Base-by-base conservation (phyloP, 1,284 basidiomycete species). In the Serendipita sp. region DNA sequence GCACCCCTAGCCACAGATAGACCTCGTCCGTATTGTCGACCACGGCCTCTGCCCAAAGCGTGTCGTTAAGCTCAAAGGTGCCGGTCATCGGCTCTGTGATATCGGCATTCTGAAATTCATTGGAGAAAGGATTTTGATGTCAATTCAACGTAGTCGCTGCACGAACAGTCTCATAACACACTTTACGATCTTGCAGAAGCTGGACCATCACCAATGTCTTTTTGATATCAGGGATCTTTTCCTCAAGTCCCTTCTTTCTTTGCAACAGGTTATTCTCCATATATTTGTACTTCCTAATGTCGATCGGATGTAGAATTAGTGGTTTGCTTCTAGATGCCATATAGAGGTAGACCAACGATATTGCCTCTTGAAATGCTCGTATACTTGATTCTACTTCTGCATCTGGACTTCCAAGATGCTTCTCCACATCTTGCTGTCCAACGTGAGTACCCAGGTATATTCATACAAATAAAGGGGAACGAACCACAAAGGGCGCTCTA, bases 151-250 rank as follows among this genome's bases (percentile, higher is more conserved):
- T 3, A 15, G 42, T 26, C 38, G 53, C 26, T 41, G 29, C 26
- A 34, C 49, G 35, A 32, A 58, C 3, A 17, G 6, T 58, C 44
- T 15, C n/a, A 22, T 22, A 1, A 76, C 83, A 69, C 68, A 86
- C 85, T 68, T 84, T 77, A 69, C 84, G 75, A 65, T 87, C 83
- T 66, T 86, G 84, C 50, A 98, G 73, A 70, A 83, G 90, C 69
- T 88, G 82, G 34, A 99, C 92, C 81, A 98, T 96, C 64, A 80
- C 78, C 55, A 99, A 75, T 1, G 94, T 98, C 75, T 95, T 93
- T 70, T 84, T 83, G 70, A 99, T 94, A 73, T 99, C 96, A 0
- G 95, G 95, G 58, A 98, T 94, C 79, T 99, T 98, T 66, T 91
- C 90, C 68, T 92, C 87, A 3, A 98, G 78, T 1, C 87, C 85